A percentile compares a stretch with the other conserved stretches of the same genome.
phyloP scores from a whole-genome alignment of 1,139 yeast species.

The Scheffersomyces lignicola region DNA sequence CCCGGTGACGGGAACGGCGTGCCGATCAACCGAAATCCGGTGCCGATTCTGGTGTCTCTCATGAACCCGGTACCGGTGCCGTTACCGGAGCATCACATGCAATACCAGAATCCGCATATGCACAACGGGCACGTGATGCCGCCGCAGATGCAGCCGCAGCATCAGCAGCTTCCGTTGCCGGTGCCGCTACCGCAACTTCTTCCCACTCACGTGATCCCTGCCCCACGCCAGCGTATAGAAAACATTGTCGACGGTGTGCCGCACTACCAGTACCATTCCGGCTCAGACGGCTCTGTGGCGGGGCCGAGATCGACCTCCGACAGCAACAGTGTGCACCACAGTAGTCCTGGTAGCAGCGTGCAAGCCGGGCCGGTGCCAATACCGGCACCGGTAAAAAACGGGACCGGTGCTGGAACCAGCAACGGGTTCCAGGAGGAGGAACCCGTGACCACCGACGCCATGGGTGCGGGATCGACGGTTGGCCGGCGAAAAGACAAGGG shows the following conservation, averaged over 20 bases:
- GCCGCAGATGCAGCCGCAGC: conserved; percentile 2
- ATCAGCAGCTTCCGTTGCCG: neutral
- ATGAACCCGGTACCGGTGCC: neutral
- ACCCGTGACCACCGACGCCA: conserved; percentile 9
- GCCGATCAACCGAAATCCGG: conserved; percentile 2
- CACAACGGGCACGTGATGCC: conserved; percentile 1
- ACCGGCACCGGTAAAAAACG: no score
- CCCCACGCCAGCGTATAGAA: conserved; percentile 2
- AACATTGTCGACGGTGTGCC: conserved; percentile 2
- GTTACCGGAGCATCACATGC: conserved; percentile 5
- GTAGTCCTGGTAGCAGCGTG: no score
- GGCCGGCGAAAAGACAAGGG: conserved; percentile 7
- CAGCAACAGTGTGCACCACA: no score
- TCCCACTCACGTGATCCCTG: neutral
- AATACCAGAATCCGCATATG: conserved; percentile 3
- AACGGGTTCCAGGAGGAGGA: no score
- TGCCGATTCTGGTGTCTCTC: neutral
- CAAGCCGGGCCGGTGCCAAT: no score
- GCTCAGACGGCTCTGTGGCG: conserved; percentile 1
- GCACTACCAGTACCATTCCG: neutral
- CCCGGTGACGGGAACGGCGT: conserved; percentile 3
- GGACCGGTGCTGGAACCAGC: no score
- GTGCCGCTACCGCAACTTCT: neutral
- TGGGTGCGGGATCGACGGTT: conserved; percentile 8
- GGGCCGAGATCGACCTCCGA: no score